A percentile compares a stretch with the other conserved stretches of the same genome.
Evolutionary conservation across 257 asterid genomes (phyloP).

Genomic region (Nicotiana tomentosiformis): DNA sequence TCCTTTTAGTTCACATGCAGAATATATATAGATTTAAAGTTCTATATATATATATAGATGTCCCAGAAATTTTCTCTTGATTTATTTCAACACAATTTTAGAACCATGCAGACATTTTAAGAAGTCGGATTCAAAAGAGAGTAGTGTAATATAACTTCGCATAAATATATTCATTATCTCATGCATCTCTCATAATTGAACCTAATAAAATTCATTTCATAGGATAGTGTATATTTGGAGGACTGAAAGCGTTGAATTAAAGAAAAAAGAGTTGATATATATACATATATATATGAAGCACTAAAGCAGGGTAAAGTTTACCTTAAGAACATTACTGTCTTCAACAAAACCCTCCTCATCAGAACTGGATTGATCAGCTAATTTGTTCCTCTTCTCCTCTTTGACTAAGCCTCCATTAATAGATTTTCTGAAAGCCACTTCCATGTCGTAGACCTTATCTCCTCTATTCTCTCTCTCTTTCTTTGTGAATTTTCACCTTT

Average conservation of each 20-base stretch:
- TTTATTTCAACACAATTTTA: not conserved
- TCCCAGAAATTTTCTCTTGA: not conserved
- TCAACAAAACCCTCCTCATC: slow-evolving; percentile 40
- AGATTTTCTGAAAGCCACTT: slow-evolving; percentile 37
- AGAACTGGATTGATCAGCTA: slow-evolving; percentile 20
- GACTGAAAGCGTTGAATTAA: not conserved
- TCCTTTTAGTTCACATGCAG: not conserved
- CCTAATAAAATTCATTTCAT: not conserved
- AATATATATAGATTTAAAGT: not conserved
- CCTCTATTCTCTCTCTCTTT: slow-evolving; percentile 4
- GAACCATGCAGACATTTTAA: not conserved
- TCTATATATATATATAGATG: not conserved
- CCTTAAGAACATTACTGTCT: slow-evolving; percentile 44
- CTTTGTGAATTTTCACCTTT: slow-evolving; percentile 9
- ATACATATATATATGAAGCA: too few relatives aligned
- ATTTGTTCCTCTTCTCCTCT: slow-evolving; percentile 37
- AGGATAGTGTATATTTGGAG: not conserved
- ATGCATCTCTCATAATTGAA: not conserved
- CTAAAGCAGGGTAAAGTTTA: not conserved
- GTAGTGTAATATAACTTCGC: too few relatives aligned
- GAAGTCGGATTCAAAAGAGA: not conserved
- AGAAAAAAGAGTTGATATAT: too few relatives aligned
- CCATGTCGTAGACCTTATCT: slow-evolving; percentile 22
- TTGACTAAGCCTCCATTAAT: slow-evolving; percentile 19
- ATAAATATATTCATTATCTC: not conserved